Percentiles rank a stretch among this genome's conserved stretches.
These are phyloP conservation scores for Magnaporthiopsis rhizophila DNA, from an alignment of 2,329 filamentous ascomycete species.

Conservation along the genomic window DNA sequence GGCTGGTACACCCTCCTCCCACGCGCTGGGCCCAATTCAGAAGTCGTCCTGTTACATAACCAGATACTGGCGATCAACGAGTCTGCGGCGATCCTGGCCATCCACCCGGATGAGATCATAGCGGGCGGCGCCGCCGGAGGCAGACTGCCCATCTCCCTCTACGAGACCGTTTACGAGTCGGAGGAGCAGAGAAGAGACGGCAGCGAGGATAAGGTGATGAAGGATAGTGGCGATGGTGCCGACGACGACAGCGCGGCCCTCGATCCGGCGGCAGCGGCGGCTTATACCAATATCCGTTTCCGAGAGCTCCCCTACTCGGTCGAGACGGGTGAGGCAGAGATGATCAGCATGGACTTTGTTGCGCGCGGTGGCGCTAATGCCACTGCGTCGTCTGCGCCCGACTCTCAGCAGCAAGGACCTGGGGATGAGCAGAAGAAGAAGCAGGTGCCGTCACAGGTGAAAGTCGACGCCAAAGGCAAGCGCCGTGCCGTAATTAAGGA, in stretches of 20 bases:
- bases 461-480: constrained; percentile 47
- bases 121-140: constrained; percentile 52
- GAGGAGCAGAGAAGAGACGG: constrained; percentile 38
- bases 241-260: background rate
- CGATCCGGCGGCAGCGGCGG: constrained; percentile 19
- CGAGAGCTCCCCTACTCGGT: constrained; percentile 77
- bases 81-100: constrained; percentile 77
- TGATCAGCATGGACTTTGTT: constrained; percentile 94
- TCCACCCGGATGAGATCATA: constrained; percentile 61
- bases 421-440: constrained; percentile 23
- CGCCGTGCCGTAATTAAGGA: constrained; percentile 20
- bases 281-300: constrained; percentile 60
- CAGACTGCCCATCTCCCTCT: constrained; percentile 83
- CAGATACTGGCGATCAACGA: constrained; percentile 74
- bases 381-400: constrained; percentile 37
- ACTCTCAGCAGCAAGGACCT: background rate
- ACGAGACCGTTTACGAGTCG: constrained; percentile 76
- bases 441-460: constrained; percentile 20
- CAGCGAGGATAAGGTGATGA: constrained; percentile 61
- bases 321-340: constrained; percentile 92
- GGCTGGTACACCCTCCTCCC: constrained; percentile 85
- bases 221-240: constrained; percentile 35
- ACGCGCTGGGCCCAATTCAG: constrained; percentile 59
- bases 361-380: constrained; percentile 79
- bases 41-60: constrained; percentile 66